phyloP scores from a whole-genome alignment of 306 rosid genomes.

The Pueraria montana region DNA sequence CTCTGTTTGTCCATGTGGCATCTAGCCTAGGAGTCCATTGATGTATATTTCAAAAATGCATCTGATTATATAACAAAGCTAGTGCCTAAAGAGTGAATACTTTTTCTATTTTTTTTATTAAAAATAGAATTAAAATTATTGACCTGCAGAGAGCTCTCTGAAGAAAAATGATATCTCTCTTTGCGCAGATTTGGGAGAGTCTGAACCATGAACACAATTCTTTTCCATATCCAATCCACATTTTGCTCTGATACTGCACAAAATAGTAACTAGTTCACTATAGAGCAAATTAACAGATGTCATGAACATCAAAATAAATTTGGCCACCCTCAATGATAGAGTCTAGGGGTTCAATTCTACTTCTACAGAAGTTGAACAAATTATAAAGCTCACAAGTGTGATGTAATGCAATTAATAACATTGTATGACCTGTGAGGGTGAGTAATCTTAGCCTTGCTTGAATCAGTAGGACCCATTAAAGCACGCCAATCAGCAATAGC shows the following conservation, averaged over 20 bases:
- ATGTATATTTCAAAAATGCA: not conserved
- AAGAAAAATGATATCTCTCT: slow-evolving; percentile 86
- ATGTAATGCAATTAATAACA: slow-evolving; percentile 37
- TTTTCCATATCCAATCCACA: slow-evolving; percentile 71
- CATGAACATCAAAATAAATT: slow-evolving; percentile 16
- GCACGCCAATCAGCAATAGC: slow-evolving; percentile 93
- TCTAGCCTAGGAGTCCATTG: not conserved
- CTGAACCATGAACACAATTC: slow-evolving; percentile 92
- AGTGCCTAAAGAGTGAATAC: slow-evolving; percentile 18
- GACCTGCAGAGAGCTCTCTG: slow-evolving; percentile 68
- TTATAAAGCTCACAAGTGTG: not conserved
- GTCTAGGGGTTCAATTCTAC: slow-evolving; percentile 6
- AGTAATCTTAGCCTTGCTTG: slow-evolving; percentile 79
- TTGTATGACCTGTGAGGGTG: slow-evolving; percentile 81
- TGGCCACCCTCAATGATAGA: slow-evolving; percentile 10
- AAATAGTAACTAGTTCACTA: slow-evolving; percentile 33
- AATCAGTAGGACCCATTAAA: slow-evolving; percentile 94
- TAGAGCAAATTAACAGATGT: slow-evolving; percentile 38
- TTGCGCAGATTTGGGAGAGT: slow-evolving; percentile 78
- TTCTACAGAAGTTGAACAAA: not conserved
- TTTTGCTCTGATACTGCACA: slow-evolving; percentile 81
- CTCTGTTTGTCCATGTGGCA: not conserved
- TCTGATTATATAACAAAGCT: not conserved
- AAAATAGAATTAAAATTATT: slow-evolving; percentile 22
- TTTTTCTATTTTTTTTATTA: not conserved